Evolutionary conservation across 2,329 filamentous ascomycete genomes (phyloP).

Genomic region (Ilyonectria robusta): DNA sequence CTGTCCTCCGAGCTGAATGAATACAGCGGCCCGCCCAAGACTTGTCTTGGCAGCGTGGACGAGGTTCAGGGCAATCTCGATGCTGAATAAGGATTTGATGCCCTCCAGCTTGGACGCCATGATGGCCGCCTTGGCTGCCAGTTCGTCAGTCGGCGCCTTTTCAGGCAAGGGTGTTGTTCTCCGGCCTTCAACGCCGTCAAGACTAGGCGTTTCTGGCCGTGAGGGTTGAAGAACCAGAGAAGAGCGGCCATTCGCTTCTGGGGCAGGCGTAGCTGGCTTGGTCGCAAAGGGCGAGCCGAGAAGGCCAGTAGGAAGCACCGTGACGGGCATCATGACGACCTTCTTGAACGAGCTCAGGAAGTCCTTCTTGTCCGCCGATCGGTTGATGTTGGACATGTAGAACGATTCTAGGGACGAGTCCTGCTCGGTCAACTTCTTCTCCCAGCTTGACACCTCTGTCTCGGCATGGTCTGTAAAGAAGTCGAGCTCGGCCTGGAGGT

Average conservation of each 20-base stretch:
- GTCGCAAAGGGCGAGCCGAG: constrained; percentile 71
- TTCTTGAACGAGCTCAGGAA: constrained; percentile 98
- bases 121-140: constrained; percentile 96
- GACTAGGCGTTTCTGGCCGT: constrained; percentile 65
- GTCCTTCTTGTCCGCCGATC: constrained; percentile 95
- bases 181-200: constrained; percentile 55
- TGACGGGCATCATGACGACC: constrained; percentile 99
- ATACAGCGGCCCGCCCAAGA: constrained; percentile 86
- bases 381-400: constrained; percentile 95
- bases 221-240: constrained; percentile 57
- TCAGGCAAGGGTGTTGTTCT: constrained; percentile 61
- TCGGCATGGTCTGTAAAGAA: constrained; percentile 85
- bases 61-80: constrained; percentile 91
- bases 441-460: constrained; percentile 85
- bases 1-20: constrained; percentile 84
- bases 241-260: constrained; percentile 44
- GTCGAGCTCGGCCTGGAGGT: constrained; percentile 91
- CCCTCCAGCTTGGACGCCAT: constrained; percentile 96
- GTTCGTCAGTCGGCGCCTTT: constrained; percentile 88
- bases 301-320: constrained; percentile 81
- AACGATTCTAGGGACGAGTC: constrained; percentile 93
- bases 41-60: constrained; percentile 91
- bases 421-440: constrained; percentile 91
- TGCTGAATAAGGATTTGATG: constrained; percentile 95
- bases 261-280: constrained; percentile 50